Evolutionary conservation across 2,329 filamentous ascomycete species (phyloP).

Genomic region (Aspergillus niger): DNA sequence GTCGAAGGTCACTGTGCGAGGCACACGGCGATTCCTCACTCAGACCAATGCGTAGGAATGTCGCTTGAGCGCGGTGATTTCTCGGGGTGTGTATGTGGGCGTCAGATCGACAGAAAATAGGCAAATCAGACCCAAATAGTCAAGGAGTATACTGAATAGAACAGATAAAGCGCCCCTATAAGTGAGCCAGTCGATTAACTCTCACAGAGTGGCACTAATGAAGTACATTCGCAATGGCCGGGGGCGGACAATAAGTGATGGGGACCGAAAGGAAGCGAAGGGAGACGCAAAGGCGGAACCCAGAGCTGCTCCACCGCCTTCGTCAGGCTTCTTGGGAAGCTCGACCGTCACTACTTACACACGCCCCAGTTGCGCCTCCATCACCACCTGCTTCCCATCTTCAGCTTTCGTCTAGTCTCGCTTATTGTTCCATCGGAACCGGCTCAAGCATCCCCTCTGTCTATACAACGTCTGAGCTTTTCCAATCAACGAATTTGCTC

Average conservation of each 20-base stretch:
- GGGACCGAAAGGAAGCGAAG: conserved; percentile 23
- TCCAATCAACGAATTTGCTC: not conserved
- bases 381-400: conserved; percentile 5
- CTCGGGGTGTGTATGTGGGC: conserved; percentile 15
- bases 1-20: conserved; percentile 18
- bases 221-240: conserved; percentile 15
- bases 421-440: not conserved
- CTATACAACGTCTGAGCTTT: not conserved
- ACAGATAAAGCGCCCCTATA: not conserved
- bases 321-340: conserved; percentile 31
- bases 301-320: conserved; percentile 35
- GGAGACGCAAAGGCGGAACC: conserved; percentile 26
- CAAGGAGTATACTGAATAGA: not conserved
- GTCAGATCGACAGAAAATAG: conserved; percentile 1
- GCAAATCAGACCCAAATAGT: not conserved
- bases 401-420: not conserved
- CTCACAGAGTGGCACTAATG: conserved; percentile 13
- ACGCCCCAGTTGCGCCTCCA: conserved; percentile 14
- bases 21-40: conserved; percentile 15
- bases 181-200: not conserved
- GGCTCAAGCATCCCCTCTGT: not conserved
- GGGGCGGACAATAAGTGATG: conserved; percentile 19
- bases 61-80: conserved; percentile 19
- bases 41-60: not conserved
- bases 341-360: conserved; percentile 14